These are phyloP conservation scores for Colletotrichum phormii DNA, from an alignment of 2,329 filamentous ascomycete species.

Conservation along the genomic window DNA sequence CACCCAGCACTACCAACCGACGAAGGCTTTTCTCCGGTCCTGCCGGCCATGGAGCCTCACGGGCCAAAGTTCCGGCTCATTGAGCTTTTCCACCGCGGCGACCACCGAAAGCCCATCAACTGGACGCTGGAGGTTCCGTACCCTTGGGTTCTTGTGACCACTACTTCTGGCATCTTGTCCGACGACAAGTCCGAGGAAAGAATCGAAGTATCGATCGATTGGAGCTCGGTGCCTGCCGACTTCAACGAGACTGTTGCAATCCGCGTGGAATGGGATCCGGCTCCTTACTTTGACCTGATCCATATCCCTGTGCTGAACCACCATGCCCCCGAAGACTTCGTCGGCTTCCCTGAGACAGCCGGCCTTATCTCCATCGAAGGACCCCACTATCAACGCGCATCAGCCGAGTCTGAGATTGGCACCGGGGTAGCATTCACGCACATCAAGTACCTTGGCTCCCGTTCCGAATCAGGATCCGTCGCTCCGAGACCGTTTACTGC, in stretches of 20 bases:
- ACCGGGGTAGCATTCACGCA: neutral
- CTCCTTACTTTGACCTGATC: constrained; percentile 33
- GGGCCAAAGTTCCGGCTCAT: constrained; percentile 56
- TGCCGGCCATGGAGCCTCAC: constrained; percentile 59
- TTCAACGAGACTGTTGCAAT: constrained; percentile 37
- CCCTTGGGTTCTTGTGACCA: constrained; percentile 32
- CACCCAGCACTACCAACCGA: constrained; percentile 46
- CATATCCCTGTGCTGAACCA: constrained; percentile 32
- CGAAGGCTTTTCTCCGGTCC: constrained; percentile 53
- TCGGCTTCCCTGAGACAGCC: constrained; percentile 37
- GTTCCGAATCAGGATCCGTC: constrained; percentile 32
- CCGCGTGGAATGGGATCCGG: constrained; percentile 1
- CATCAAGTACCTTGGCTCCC: constrained; percentile 27
- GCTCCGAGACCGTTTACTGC: constrained; percentile 23
- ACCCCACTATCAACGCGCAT: constrained; percentile 36
- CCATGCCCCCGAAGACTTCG: constrained; percentile 27
- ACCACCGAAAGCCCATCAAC: constrained; percentile 41
- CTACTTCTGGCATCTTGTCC: constrained; percentile 6
- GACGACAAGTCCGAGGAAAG: constrained; percentile 45
- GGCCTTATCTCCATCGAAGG: constrained; percentile 38
- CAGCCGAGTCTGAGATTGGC: neutral
- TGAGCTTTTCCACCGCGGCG: constrained; percentile 61
- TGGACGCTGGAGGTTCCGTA: constrained; percentile 33
- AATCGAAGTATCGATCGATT: constrained; percentile 58
- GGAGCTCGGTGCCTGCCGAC: constrained; percentile 50